Conservation (phyloP, 2,329 filamentous ascomycete species). For the Aspergillus versicolor region DNA sequence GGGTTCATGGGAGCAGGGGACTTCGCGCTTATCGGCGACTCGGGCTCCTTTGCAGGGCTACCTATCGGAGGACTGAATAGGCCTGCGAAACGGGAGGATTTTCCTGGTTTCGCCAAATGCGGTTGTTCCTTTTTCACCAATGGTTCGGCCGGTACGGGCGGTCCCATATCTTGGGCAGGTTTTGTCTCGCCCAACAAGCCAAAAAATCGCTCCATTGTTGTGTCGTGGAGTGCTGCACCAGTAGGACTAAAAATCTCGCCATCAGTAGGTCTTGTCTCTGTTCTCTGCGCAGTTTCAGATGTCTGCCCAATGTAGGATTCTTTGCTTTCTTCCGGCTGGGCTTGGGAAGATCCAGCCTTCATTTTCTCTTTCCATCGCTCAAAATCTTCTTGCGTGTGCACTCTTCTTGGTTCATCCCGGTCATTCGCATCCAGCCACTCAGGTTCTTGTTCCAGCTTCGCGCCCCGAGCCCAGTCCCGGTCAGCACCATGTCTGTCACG, state of each 20-base stretch:
- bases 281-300: constrained; percentile 31
- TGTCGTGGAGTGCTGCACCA: constrained; percentile 64
- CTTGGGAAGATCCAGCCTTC: constrained; percentile 61
- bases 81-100: constrained; percentile 82
- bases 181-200: constrained; percentile 56
- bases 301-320: constrained; percentile 30
- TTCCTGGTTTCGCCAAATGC: constrained; percentile 55
- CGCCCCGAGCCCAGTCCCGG: constrained; percentile 55
- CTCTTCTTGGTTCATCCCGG: constrained; percentile 65
- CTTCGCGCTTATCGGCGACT: constrained; percentile 24
- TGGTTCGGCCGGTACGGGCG: constrained; percentile 39
- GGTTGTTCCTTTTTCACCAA: constrained; percentile 42
- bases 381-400: constrained; percentile 85
- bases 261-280: constrained; percentile 42
- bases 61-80: constrained; percentile 67
- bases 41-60: constrained; percentile 46
- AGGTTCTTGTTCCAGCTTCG: constrained; percentile 71
- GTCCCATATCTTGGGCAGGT: constrained; percentile 38
- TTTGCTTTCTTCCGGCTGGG: constrained; percentile 46
- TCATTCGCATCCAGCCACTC: constrained; percentile 83
- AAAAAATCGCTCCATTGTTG: constrained; percentile 77
- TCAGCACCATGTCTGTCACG: constrained; percentile 48
- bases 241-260: constrained; percentile 54
- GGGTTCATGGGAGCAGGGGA: constrained; percentile 30
- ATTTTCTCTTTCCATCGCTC: constrained; percentile 91